Percentiles rank a stretch among this genome's conserved stretches.
Evolutionary conservation across 2,329 filamentous ascomycete species (phyloP).

Genomic region (Stagonosporopsis vannaccii): DNA sequence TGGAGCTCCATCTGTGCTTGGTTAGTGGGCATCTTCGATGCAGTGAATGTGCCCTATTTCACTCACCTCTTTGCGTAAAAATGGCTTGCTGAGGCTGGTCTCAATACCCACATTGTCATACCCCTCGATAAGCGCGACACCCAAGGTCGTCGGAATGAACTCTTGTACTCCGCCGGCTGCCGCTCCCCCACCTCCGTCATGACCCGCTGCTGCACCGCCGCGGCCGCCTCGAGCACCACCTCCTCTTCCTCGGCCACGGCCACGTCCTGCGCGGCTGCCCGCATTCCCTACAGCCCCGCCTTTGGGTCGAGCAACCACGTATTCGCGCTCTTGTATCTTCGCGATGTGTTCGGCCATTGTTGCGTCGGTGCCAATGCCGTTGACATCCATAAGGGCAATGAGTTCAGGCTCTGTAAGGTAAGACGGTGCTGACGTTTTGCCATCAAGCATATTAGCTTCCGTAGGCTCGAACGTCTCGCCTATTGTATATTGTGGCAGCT

Average conservation of each 20-base stretch:
- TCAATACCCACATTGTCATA: conserved; percentile 95
- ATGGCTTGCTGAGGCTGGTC: conserved; percentile 92
- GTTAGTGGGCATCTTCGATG: conserved; percentile 22
- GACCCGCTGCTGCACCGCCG: conserved; percentile 49
- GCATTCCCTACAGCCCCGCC: conserved; percentile 43
- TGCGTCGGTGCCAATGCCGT: conserved; percentile 96
- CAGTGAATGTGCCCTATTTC: conserved; percentile 3
- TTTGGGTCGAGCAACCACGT: conserved; percentile 73
- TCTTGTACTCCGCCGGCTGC: conserved; percentile 70
- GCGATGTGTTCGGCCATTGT: conserved; percentile 99
- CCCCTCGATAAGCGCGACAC: conserved; percentile 89
- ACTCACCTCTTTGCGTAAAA: conserved; percentile 82
- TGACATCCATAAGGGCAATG: conserved; percentile 96
- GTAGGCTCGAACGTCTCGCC: conserved; percentile 87
- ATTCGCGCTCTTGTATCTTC: conserved; percentile 90
- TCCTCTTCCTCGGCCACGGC: conserved; percentile 53
- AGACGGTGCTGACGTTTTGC: conserved; percentile 83
- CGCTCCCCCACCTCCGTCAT: conserved; percentile 52
- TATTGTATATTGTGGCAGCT: conserved; percentile 78
- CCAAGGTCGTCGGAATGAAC: conserved; percentile 91
- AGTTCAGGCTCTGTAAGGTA: conserved; percentile 96
- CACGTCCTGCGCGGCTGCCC: conserved; percentile 51
- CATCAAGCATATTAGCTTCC: conserved; percentile 87
- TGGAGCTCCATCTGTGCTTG: conserved; percentile 78
- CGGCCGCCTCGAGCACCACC: conserved; percentile 54